These are phyloP conservation scores for Fistulinella cinereoalba DNA, from an alignment of 1,284 basidiomycete genomes.

Conservation along the genomic window DNA sequence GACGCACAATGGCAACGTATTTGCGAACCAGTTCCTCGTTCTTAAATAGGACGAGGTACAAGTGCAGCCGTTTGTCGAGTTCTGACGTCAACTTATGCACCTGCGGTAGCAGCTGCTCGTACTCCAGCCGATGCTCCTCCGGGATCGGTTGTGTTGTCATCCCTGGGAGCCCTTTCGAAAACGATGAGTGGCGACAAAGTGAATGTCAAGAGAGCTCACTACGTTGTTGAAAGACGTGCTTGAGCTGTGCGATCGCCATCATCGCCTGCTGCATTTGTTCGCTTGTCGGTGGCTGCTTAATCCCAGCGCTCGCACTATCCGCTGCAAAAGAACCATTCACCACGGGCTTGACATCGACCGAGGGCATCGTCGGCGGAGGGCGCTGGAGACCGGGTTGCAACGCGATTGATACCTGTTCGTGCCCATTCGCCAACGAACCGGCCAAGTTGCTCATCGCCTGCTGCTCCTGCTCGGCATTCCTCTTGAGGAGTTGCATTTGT, in stretches of 20 bases:
- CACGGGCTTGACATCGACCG: constrained; percentile 24
- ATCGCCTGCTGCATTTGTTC: constrained; percentile 34
- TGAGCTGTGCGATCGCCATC: constrained; percentile 34
- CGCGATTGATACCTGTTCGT: constrained; percentile 20
- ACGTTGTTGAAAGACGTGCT: constrained; percentile 31
- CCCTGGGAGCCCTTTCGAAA: constrained; percentile 18
- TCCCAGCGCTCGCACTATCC: constrained; percentile 13
- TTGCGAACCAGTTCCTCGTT: constrained; percentile 46
- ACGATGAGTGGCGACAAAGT: constrained; percentile 14
- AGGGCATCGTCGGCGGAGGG: constrained; percentile 4
- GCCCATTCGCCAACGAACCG: constrained; percentile 15
- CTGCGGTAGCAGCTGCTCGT: constrained; percentile 48
- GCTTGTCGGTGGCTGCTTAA: constrained; percentile 22
- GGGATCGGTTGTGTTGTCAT: constrained; percentile 42
- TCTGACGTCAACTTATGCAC: constrained; percentile 43
- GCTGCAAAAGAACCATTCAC: constrained; percentile 13
- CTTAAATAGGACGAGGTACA: constrained; percentile 45
- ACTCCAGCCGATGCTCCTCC: constrained; percentile 51
- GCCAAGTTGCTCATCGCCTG: constrained; percentile 22
- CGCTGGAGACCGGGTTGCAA: constrained; percentile 19
- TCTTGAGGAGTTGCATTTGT: constrained; percentile 25
- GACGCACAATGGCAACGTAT: constrained; percentile 52
- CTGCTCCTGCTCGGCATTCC: constrained; percentile 25
- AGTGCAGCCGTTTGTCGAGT: constrained; percentile 48
- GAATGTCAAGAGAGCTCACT: constrained; percentile 28